phyloP scores from a whole-genome alignment of 108 stramenopile species.

The Cylindrotheca fusiformis region DNA sequence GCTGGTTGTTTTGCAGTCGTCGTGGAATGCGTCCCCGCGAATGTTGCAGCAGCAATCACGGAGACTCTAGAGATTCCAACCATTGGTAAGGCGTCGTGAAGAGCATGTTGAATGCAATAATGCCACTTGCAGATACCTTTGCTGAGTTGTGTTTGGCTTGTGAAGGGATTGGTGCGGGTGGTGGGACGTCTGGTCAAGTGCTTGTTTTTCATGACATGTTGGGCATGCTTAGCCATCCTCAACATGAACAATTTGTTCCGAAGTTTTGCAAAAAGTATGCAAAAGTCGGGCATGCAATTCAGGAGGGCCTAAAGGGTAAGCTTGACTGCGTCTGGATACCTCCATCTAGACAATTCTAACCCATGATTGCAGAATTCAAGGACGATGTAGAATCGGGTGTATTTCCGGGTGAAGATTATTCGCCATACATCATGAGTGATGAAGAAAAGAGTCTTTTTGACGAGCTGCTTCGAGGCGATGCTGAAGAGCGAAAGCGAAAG shows the following conservation, averaged over 20 bases:
- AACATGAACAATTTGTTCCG: conserved; percentile 95
- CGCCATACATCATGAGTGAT: conserved; percentile 89
- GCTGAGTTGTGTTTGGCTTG: too few relatives aligned
- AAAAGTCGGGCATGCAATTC: conserved; percentile 87
- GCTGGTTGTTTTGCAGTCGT: conserved; percentile 95
- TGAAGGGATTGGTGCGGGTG: conserved; percentile 89
- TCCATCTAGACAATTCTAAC: too few relatives aligned
- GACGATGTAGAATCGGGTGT: conserved; percentile 87
- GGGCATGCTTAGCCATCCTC: conserved; percentile 95
- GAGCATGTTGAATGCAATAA: too few relatives aligned
- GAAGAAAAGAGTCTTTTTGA: conserved; percentile 64
- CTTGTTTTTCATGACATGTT: conserved; percentile 99
- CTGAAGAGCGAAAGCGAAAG: conserved; percentile 48
- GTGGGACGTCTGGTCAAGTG: conserved; percentile 88
- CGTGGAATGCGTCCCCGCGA: conserved; percentile 94
- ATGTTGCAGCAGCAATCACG: conserved; percentile 90
- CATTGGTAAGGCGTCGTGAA: conserved; percentile 84
- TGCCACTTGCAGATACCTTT: too few relatives aligned
- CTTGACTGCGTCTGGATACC: too few relatives aligned
- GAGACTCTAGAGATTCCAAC: conserved; percentile 95
- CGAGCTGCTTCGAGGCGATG: conserved; percentile 55
- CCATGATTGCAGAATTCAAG: conserved; percentile 77
- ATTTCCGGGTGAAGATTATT: conserved; percentile 90
- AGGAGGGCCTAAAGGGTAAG: conserved; percentile 64
- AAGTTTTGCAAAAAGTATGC: conserved; percentile 98